A percentile compares a stretch with the other conserved stretches of the same genome.
These are phyloP conservation scores for Combretum micranthum DNA, from an alignment of 345 rosid genomes.

Conservation along the genomic window DNA sequence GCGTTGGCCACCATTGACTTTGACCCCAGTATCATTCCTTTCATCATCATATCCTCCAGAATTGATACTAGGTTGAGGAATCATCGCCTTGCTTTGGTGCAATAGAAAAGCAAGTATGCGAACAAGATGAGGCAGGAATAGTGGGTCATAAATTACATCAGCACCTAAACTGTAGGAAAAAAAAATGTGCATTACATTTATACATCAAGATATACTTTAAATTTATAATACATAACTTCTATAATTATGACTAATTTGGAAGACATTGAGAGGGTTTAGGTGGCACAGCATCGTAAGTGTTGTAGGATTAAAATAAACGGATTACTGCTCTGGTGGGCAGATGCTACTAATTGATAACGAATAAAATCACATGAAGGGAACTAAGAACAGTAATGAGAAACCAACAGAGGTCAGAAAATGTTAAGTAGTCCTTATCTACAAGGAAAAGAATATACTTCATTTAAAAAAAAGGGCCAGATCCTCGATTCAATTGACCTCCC, in stretches of 20 bases:
- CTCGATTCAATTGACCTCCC: too few species aligned
- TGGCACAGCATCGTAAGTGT: too few species aligned
- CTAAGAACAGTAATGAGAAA: too few species aligned
- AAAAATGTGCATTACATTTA: not conserved
- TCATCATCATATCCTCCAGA: conserved; percentile 1
- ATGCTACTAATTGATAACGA: too few species aligned
- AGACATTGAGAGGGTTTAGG: not conserved
- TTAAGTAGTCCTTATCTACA: too few species aligned
- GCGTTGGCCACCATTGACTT: not conserved
- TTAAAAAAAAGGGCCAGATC: too few species aligned
- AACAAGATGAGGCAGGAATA: conserved; percentile 67
- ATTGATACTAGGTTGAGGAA: not conserved
- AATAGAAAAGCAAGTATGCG: conserved; percentile 47
- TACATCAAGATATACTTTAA: not conserved
- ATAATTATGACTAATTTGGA: not conserved
- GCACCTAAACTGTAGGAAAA: conserved; percentile 58
- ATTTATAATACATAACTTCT: not conserved
- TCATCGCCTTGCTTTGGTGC: conserved; percentile 14
- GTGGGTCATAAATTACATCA: conserved; percentile 69
- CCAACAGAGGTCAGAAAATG: too few species aligned
- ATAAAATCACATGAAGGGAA: too few species aligned
- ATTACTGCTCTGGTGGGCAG: too few species aligned
- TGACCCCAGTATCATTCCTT: not conserved
- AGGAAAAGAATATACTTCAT: too few species aligned
- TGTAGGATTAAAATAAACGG: too few species aligned